phyloP scores from a whole-genome alignment of 2,329 filamentous ascomycete species.

The Talaromyces amestolkiae region DNA sequence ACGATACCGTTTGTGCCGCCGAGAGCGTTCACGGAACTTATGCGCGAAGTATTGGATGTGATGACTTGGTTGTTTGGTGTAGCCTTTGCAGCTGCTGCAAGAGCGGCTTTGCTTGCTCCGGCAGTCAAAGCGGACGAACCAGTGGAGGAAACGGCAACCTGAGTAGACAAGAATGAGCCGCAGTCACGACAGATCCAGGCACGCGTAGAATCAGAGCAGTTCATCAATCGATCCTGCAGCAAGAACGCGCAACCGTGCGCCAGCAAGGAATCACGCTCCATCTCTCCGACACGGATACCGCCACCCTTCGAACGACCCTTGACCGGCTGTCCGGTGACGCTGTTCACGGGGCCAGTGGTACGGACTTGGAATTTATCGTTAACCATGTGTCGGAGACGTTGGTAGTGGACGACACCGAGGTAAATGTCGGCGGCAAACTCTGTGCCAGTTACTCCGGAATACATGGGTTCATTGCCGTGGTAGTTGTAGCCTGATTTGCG shows the following conservation, averaged over 20 bases:
- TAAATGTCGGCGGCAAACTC: constrained; percentile 95
- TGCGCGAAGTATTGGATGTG: constrained; percentile 8
- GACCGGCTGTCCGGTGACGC: constrained; percentile 90
- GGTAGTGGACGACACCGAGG: constrained; percentile 96
- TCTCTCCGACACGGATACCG: constrained; percentile 98
- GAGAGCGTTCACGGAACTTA: constrained; percentile 61
- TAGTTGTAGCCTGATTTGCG: constrained; percentile 96
- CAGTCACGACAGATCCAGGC: constrained; percentile 87
- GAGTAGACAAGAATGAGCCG: constrained; percentile 85
- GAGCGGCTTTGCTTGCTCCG: constrained; percentile 27
- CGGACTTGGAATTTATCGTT: constrained; percentile 99
- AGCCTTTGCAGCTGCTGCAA: constrained; percentile 32
- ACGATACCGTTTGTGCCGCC: constrained; percentile 62
- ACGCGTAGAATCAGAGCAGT: constrained; percentile 90
- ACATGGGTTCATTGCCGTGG: constrained; percentile 98
- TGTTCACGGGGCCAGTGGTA: constrained; percentile 88
- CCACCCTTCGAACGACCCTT: constrained; percentile 95
- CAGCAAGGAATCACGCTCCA: constrained; percentile 94
- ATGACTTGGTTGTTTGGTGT: constrained; percentile 29
- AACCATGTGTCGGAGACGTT: constrained; percentile 97
- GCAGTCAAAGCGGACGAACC: constrained; percentile 26
- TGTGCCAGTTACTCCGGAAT: constrained; percentile 92
- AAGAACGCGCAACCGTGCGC: constrained; percentile 95
- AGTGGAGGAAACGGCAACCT: constrained; percentile 48
- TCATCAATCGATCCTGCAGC: constrained; percentile 90